Base-by-base conservation (phyloP, 345 rosid species). In the Physaria fendleri region DNA sequence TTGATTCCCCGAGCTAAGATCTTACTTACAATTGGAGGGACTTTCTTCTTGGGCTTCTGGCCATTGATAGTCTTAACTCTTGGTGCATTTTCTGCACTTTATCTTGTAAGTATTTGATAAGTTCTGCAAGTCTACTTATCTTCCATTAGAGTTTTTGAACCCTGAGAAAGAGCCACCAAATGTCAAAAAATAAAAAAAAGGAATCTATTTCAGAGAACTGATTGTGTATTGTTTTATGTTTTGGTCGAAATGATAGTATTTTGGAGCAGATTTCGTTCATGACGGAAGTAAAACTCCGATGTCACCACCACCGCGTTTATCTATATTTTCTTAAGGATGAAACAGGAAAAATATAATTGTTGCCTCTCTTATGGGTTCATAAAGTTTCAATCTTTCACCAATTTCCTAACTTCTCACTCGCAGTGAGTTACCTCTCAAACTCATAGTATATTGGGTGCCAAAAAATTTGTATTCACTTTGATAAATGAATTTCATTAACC, bases 41-140 rank as follows among this genome's bases (percentile, higher is more conserved):
- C 97, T 14, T 93, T 87, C 84, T 93, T 89, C 81, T 62, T 89
- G 69, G 86, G 75, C 29, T 89, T 93, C 69, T 78, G 95, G 86
- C 97, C 97, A 0, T 55, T 89, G 85, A 83, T 87, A 24, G 73
- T 93, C 57, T 29, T 79, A 71, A 86, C 94, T 13, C 73, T 81
- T 13, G 85, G 81, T 7, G 64, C 74, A 64, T 89, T 89, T 74
- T 83, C 80, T 30, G 92, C 85, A 11, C 78, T 93, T 47, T 87
- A 82, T 83, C 63, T 85, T 11, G 99, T 89, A 81, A 82, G 87
- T 69, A 66, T 29, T 42, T 30, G 11, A 37, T 41, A 11, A 13
- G 24, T 28, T 47, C 59, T 14, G 22, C 2, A 17, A 40, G 37
- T 40, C 8, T 21, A 8, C 4, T 18, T 7, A 20, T 48, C 59